Conservation (phyloP, 441 rosid species). For the Mallotus japonicus region DNA sequence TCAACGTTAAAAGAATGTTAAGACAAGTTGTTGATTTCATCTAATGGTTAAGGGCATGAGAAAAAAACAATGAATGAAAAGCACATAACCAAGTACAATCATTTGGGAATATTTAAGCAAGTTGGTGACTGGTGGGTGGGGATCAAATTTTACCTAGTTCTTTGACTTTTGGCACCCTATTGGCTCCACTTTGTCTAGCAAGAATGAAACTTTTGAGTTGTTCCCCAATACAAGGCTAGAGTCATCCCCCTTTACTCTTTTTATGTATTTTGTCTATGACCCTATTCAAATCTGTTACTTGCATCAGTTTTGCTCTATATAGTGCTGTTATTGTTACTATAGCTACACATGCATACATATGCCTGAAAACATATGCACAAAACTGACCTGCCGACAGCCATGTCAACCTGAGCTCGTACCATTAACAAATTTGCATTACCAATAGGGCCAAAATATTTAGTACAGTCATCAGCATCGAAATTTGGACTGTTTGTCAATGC, state of each 20-base stretch:
- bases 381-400: constrained; percentile 81
- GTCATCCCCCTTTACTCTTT: constrained; percentile 17
- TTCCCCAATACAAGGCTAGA: constrained; percentile 14
- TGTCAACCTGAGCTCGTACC: constrained; percentile 77
- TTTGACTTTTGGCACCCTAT: constrained; percentile 1
- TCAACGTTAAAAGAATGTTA: neutral
- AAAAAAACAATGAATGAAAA: neutral
- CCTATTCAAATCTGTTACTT: neutral
- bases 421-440: constrained; percentile 68
- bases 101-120: constrained; percentile 21
- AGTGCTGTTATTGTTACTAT: neutral
- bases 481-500: constrained; percentile 53
- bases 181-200: constrained; percentile 18
- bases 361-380: neutral
- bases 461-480: constrained; percentile 55
- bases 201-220: constrained; percentile 35
- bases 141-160: constrained; percentile 5
- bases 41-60: neutral
- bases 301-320: neutral
- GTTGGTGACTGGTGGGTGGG: constrained; percentile 19
- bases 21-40: neutral
- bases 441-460: constrained; percentile 68
- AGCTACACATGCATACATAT: neutral
- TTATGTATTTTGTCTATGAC: neutral
- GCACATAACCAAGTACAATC: constrained; percentile 22